Evolutionary conservation across 1,284 basidiomycete genomes (phyloP), one percentile per base, ranked within the genome.

Genomic region (Paramarasmius palmivorus): DNA sequence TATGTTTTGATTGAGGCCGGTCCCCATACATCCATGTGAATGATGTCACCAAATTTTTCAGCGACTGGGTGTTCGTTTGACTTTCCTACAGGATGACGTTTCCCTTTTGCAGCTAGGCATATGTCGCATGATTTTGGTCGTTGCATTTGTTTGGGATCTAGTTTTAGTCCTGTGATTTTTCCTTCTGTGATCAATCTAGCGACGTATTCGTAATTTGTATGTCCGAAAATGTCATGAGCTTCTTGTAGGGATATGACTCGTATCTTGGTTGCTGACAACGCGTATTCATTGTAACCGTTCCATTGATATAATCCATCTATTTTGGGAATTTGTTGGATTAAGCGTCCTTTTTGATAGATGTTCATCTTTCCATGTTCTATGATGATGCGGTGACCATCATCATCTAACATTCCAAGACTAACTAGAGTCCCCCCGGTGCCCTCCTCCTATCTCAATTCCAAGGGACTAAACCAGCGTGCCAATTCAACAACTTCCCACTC

Each of bases 11-110:
- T 67, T 66, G 42, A 58, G 42, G 73, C 63, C 3, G 67, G 68
- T 25, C 74, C 74, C 73, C 73, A 76, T 7, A 74, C 49, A 51
- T 78, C 71, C 8, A 41, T 41, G 40, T 41, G 40, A 5, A 41
- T 10, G 12, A 41, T 12, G 22, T 41, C 40, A 19, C 40, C 40
- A 20, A 41, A 41, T 4, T 41, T 41, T n/a, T 41, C 23, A 9
- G 40, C 10, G 3, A 5, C 12, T 41, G 40, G 40, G 22, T 19
- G 40, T 17, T 4, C 4, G 17, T 10, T 10, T 41, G 19, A 4
- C 5, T 9, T 20, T 20, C 23, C 22, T 9, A 41, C 22, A 4
- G 19, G 14, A 17, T 14, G n/a, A 3, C 40, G 4, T 10, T 19
- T 41, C 23, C 10, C 40, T 41, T 41, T 41, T 5, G n/a, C 40